These are phyloP conservation scores for Rhizomucor pusillus DNA, from an alignment of 371 early-diverging fungal genomes.

Conservation along the genomic window DNA sequence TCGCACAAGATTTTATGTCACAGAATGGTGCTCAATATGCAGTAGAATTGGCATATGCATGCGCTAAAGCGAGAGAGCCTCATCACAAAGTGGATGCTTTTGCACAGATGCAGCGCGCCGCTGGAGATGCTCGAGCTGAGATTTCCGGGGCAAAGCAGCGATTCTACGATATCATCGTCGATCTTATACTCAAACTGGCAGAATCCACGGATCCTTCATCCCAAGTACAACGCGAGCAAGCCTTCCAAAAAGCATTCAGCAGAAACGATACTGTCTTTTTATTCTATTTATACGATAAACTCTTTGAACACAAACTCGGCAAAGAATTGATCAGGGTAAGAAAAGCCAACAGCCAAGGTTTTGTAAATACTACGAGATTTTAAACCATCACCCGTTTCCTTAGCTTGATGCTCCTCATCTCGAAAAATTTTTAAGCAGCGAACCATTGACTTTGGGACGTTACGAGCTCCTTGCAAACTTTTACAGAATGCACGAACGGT, in stretches of 20 bases:
- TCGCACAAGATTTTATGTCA: conserved; percentile 18
- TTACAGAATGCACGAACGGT: conserved; percentile 22
- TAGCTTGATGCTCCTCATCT: conserved; percentile 23
- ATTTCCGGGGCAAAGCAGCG: conserved; percentile 39
- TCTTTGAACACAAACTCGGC: conserved; percentile 17
- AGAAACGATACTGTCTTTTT: conserved; percentile 24
- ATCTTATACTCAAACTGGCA: conserved; percentile 20
- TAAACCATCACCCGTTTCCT: background rate
- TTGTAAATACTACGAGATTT: background rate
- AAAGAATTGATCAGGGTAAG: conserved; percentile 29
- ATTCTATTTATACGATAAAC: conserved; percentile 28
- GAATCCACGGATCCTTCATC: conserved; percentile 5
- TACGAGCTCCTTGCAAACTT: conserved; percentile 25
- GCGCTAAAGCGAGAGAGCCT: conserved; percentile 67
- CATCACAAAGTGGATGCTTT: conserved; percentile 45
- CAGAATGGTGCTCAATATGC: conserved; percentile 21
- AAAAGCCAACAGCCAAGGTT: background rate
- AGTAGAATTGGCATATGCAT: conserved; percentile 63
- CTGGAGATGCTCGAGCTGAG: conserved; percentile 27
- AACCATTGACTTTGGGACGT: conserved; percentile 23
- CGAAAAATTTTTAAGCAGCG: conserved; percentile 22
- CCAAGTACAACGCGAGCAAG: conserved; percentile 9
- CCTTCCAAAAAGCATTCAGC: conserved; percentile 21
- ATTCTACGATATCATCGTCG: conserved; percentile 56
- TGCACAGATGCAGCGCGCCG: conserved; percentile 32